Evolutionary conservation across 306 rosid genomes (phyloP).

Genomic region (Comarum palustre): DNA sequence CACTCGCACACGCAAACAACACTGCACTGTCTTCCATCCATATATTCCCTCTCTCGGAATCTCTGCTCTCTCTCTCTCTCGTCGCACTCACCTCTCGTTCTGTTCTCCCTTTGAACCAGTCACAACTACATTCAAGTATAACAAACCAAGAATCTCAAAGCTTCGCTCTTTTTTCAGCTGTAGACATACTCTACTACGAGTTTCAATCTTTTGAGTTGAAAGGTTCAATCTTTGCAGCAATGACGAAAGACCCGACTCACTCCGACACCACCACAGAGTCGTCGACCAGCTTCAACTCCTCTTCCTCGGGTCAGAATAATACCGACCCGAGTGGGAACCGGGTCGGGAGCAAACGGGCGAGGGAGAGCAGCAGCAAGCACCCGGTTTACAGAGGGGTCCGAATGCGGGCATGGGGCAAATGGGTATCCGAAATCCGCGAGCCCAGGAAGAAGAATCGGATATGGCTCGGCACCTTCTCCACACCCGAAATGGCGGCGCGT

Average conservation of each 20-base stretch:
- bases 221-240: neutral
- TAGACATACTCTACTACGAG: neutral
- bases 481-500: constrained; percentile 98
- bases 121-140: neutral
- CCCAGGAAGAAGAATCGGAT: constrained; percentile 90
- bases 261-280: constrained; percentile 32
- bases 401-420: constrained; percentile 95
- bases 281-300: constrained; percentile 23
- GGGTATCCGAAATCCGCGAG: constrained; percentile 98
- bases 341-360: constrained; percentile 31
- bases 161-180: neutral
- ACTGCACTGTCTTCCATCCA: constrained; percentile 7
- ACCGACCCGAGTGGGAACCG: constrained; percentile 34
- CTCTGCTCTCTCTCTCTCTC: neutral
- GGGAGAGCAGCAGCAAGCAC: constrained; percentile 44
- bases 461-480: constrained; percentile 93
- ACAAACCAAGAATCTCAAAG: neutral
- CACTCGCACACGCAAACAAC: constrained; percentile 6
- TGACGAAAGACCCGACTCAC: constrained; percentile 14
- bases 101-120: neutral
- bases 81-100: neutral
- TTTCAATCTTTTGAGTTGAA: neutral
- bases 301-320: neutral
- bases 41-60: neutral
- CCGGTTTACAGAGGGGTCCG: constrained; percentile 85